phyloP scores from a whole-genome alignment of 169 alveolate species.

The Plasmodium sp. region DNA sequence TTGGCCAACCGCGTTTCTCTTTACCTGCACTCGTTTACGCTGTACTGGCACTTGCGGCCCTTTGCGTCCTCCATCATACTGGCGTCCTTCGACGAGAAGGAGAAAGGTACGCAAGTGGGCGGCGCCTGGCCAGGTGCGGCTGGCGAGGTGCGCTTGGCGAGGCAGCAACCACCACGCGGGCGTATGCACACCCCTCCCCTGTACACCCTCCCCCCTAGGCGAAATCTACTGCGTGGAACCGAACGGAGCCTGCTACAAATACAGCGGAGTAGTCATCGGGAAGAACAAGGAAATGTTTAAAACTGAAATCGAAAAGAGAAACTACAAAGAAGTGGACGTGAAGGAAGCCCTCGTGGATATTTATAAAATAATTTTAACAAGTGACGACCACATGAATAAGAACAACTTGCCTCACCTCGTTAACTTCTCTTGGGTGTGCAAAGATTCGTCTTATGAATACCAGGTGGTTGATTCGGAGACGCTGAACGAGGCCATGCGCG shows the following conservation, averaged over 20 bases:
- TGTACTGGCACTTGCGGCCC: constrained; percentile 94
- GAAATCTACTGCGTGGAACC: constrained; percentile 93
- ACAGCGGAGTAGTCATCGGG: constrained; percentile 94
- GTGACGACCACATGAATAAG: constrained; percentile 62
- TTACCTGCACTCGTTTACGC: constrained; percentile 92
- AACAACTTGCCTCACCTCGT: constrained; percentile 27
- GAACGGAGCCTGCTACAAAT: constrained; percentile 93
- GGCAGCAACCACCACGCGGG: no score
- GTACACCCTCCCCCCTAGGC: constrained; percentile 58
- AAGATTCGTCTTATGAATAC: constrained; percentile 40
- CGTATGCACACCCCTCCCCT: no score
- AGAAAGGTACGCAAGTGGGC: constrained; percentile 61
- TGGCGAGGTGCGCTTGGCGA: no score
- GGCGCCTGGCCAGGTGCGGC: no score
- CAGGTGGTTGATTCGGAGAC: constrained; percentile 9
- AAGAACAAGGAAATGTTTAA: constrained; percentile 94
- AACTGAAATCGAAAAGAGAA: constrained; percentile 93
- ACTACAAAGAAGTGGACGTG: constrained; percentile 71
- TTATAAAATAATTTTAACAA: constrained; percentile 26
- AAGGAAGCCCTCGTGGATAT: constrained; percentile 74
- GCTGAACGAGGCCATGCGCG: background rate
- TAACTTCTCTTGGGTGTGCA: constrained; percentile 55
- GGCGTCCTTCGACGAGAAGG: constrained; percentile 88
- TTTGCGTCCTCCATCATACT: constrained; percentile 93
- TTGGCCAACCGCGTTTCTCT: constrained; percentile 94